Evolutionary conservation across 768 basidiomycete genomes (phyloP).

Genomic region (Suillus discolor): DNA sequence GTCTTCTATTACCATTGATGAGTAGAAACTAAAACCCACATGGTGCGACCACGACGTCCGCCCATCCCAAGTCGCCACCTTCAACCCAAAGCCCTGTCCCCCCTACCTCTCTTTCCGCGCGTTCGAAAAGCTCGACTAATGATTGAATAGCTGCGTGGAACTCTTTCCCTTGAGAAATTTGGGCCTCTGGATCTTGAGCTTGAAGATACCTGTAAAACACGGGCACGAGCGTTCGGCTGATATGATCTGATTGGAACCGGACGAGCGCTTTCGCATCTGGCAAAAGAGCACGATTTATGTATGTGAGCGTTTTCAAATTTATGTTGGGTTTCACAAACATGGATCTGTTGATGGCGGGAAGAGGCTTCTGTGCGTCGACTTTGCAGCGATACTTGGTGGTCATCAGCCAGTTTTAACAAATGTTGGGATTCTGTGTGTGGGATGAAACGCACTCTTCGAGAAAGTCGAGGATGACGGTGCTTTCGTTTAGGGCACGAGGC

Average conservation of each 20-base stretch:
- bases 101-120: conserved; percentile 51
- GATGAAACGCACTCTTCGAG: conserved; percentile 64
- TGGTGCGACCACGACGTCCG: conserved; percentile 70
- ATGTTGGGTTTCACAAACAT: conserved; percentile 42
- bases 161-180: conserved; percentile 54
- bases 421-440: conserved; percentile 1
- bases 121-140: conserved; percentile 57
- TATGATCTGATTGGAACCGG: conserved; percentile 68
- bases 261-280: conserved; percentile 69
- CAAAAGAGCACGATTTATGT: neutral
- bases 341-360: conserved; percentile 60
- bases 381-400: conserved; percentile 47
- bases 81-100: conserved; percentile 62
- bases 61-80: conserved; percentile 58
- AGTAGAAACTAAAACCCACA: conserved; percentile 46
- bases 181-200: conserved; percentile 58
- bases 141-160: conserved; percentile 52
- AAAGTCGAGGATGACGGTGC: conserved; percentile 77
- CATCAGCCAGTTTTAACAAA: neutral
- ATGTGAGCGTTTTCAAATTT: neutral
- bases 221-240: conserved; percentile 65
- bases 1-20: conserved; percentile 1
- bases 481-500: conserved; percentile 72
- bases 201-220: conserved; percentile 77
- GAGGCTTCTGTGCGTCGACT: conserved; percentile 50